Conservation (phyloP, 257 asterid species). For the Striga asiatica region DNA sequence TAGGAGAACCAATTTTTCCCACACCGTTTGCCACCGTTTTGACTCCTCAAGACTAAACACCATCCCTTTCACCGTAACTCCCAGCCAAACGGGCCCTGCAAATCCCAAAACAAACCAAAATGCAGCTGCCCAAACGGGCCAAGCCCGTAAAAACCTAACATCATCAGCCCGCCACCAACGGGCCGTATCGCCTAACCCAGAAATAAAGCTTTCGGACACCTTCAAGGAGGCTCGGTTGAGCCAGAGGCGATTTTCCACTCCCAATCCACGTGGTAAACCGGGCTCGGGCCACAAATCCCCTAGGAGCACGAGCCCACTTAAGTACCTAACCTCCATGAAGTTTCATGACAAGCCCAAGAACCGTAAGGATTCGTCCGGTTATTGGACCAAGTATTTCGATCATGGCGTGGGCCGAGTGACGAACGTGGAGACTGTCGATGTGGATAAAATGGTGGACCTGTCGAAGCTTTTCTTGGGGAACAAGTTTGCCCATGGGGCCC, state of each 20-base stretch:
- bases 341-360: slow-evolving; percentile 32
- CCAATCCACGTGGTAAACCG: slow-evolving; percentile 35
- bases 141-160: slow-evolving; percentile 24
- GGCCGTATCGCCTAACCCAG: slow-evolving; percentile 65
- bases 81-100: slow-evolving; percentile 19
- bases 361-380: slow-evolving; percentile 46
- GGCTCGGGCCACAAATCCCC: slow-evolving; percentile 13
- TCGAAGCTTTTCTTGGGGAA: slow-evolving; percentile 47
- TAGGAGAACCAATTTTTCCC: slow-evolving; percentile 75
- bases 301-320: slow-evolving; percentile 30
- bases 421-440: slow-evolving; percentile 45
- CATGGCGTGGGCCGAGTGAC: slow-evolving; percentile 64
- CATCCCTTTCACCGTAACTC: slow-evolving; percentile 30
- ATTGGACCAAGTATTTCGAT: slow-evolving; percentile 61
- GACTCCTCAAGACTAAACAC: slow-evolving; percentile 51
- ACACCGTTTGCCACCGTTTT: slow-evolving; percentile 71
- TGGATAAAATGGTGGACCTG: slow-evolving; percentile 40
- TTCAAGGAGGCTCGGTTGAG: slow-evolving; percentile 64
- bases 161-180: slow-evolving; percentile 44
- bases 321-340: slow-evolving; percentile 35
- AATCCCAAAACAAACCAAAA: slow-evolving; percentile 18
- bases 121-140: slow-evolving; percentile 15
- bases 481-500: slow-evolving; percentile 57
- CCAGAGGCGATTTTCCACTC: slow-evolving; percentile 56
- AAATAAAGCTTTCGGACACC: slow-evolving; percentile 48